These are phyloP conservation scores for Acacia pycnantha DNA, from an alignment of 331 rosid species.

Conservation along the genomic window DNA sequence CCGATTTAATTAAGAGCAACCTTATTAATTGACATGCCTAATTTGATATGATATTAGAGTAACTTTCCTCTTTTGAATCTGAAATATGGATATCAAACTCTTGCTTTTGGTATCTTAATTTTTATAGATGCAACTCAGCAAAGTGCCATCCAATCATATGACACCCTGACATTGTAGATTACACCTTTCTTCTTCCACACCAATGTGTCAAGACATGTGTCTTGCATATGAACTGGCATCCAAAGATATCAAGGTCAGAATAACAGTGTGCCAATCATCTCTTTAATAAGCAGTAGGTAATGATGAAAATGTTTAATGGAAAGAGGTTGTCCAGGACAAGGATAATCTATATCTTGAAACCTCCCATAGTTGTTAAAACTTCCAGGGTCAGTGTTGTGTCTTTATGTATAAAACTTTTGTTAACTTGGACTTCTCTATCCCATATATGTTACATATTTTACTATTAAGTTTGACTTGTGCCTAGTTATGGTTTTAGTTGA, in stretches of 20 bases:
- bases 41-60: background rate
- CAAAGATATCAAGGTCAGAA: background rate
- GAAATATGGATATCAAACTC: background rate
- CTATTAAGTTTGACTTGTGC: conserved; percentile 7
- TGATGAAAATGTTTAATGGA: background rate
- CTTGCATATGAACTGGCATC: background rate
- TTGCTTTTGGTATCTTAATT: background rate
- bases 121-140: background rate
- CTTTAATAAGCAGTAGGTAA: background rate
- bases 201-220: background rate
- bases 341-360: conserved; percentile 9
- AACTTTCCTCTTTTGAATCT: background rate
- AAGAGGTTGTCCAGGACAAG: background rate
- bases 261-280: background rate
- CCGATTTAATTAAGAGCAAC: background rate
- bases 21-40: background rate
- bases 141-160: background rate
- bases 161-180: background rate
- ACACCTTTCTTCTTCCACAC: background rate
- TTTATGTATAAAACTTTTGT: background rate
- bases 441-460: background rate
- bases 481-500: background rate
- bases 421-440: background rate
- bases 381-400: background rate
- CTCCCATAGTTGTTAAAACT: conserved; percentile 1